Base-by-base conservation (phyloP, 345 rosid species). In the Abelmoschus esculentus region DNA sequence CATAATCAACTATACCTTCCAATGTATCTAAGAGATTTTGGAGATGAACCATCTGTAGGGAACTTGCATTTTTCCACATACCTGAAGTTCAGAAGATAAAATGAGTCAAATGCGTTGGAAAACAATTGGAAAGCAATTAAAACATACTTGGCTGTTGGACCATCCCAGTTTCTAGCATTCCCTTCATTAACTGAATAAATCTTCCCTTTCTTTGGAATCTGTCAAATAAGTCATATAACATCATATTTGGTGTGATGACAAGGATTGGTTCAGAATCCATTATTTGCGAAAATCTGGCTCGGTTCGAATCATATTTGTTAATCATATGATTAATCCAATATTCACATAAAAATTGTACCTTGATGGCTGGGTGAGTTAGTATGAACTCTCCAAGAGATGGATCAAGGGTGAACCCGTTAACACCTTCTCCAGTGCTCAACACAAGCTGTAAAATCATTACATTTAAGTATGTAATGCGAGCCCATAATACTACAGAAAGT, bases 381-480 rank as follows among this genome's bases (percentile, higher is more conserved):
- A 95, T 88, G 87, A 95, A 95, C 82, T 95, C 98, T 68, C 99
- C 98, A 57, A 91, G 89, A 75, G 97, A 95, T 18, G 99, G 99
- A 78, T 95, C 98, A n/a, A 95, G 84, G 65, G 99, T 91, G 81
- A 95, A 95, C 3, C 97, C 97, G 15, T 91, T 80, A 60, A 91
- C 98, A 70, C 99, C 98, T 12, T 47, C 58, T 64, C 98, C 98
- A 58, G 93, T 86, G 86, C 93, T 95, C 65, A 95, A 67, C 68
- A 95, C 99, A 81, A 95, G 82, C 99, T 95, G 90, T 74, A 74
- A 78, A 70, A 70, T 18, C 17, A 74, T 60, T 9, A 34, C 3
- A 11, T 28, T 36, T 9, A 54, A 56, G 53, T 40, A 69, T 28
- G 31, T 10, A 17, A 26, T 34, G n/a, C 59, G 22, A 26, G 52